phyloP scores from a whole-genome alignment of 2,329 filamentous ascomycete species.

The Talaromyces albobiverticillius region DNA sequence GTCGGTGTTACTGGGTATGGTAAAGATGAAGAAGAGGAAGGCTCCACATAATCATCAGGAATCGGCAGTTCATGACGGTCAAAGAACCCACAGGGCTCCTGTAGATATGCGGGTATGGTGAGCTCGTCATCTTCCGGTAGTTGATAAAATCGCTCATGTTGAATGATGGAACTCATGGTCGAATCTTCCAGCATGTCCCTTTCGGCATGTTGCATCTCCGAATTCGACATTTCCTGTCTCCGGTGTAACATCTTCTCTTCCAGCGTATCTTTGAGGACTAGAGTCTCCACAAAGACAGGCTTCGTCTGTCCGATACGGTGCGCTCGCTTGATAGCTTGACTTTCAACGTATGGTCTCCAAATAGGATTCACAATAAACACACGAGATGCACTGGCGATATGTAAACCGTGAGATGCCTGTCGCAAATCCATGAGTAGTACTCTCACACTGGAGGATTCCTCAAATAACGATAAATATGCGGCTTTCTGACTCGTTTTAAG shows the following conservation, averaged over 20 bases:
- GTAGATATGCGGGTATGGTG: conserved; percentile 26
- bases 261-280: conserved; percentile 75
- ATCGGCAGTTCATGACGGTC: conserved; percentile 37
- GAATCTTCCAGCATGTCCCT: conserved; percentile 59
- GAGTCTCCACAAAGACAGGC: conserved; percentile 78
- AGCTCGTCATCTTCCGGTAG: conserved; percentile 31
- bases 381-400: conserved; percentile 76
- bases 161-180: conserved; percentile 58
- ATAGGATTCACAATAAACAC: conserved; percentile 90
- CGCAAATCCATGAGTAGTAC: conserved; percentile 89
- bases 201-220: conserved; percentile 53
- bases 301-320: conserved; percentile 81
- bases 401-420: conserved; percentile 83
- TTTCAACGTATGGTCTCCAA: conserved; percentile 77
- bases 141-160: conserved; percentile 51
- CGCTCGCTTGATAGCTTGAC: conserved; percentile 86
- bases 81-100: conserved; percentile 33
- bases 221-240: conserved; percentile 69
- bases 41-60: conserved; percentile 25
- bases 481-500: conserved; percentile 63
- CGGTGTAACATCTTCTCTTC: conserved; percentile 80
- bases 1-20: conserved; percentile 5
- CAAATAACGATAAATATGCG: conserved; percentile 77
- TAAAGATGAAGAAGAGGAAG: background rate
- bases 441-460: conserved; percentile 64